Evolutionary conservation across 1,284 basidiomycete genomes (phyloP).

Genomic region (Meripilus lineatus): DNA sequence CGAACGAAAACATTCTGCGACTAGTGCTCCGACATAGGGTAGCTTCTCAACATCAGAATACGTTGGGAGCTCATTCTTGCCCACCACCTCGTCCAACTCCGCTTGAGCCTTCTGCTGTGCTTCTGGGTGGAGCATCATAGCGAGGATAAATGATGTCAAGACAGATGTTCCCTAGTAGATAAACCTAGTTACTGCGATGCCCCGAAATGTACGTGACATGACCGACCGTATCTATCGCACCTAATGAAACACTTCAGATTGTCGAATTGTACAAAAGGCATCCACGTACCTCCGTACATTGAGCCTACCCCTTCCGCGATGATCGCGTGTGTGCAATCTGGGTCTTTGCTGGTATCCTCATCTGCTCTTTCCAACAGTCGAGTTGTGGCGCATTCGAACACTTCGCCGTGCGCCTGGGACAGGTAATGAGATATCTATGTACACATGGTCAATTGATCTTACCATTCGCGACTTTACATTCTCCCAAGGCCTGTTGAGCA

Average conservation of each 20-base stretch:
- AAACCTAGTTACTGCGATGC: too few species aligned
- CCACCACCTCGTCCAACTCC: conserved; percentile 29
- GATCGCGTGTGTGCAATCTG: conserved; percentile 1
- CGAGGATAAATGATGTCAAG: conserved; percentile 16
- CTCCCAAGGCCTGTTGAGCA: conserved; percentile 6
- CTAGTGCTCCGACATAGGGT: conserved; percentile 27
- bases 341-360: not conserved
- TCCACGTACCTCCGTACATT: conserved; percentile 5
- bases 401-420: not conserved
- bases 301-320: not conserved
- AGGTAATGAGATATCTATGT: not conserved
- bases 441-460: not conserved
- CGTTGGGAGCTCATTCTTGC: conserved; percentile 26
- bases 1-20: conserved; percentile 31
- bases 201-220: too few species aligned
- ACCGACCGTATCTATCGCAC: too few species aligned
- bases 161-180: conserved; percentile 1
- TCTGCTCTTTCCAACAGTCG: not conserved
- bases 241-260: too few species aligned
- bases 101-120: conserved; percentile 27
- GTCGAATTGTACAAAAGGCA: not conserved
- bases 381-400: not conserved
- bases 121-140: conserved; percentile 27
- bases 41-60: conserved; percentile 25
- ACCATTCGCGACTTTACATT: conserved; percentile 6